A percentile compares a stretch with the other conserved stretches of the same genome.
These are phyloP conservation scores for Labyrinthula sp. DNA, from an alignment of 352 stramenopile genomes.

Conservation along the genomic window DNA sequence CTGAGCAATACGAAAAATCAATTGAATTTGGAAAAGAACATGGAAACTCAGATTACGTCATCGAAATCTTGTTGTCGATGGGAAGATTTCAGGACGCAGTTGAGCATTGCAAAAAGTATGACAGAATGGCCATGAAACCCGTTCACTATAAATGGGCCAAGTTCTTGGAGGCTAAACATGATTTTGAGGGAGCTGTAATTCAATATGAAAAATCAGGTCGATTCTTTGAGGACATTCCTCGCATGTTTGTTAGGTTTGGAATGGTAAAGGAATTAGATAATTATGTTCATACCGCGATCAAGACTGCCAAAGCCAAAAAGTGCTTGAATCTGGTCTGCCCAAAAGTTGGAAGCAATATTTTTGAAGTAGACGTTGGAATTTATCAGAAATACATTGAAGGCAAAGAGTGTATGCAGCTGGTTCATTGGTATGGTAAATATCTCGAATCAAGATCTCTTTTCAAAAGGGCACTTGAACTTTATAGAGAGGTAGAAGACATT, in stretches of 20 bases:
- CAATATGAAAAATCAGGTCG: constrained; percentile 59
- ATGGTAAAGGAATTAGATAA: too few relatives aligned
- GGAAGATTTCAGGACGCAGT: constrained; percentile 65
- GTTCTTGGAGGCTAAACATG: constrained; percentile 63
- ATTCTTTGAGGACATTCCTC: constrained; percentile 55
- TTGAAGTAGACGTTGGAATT: constrained; percentile 56
- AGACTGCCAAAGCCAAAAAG: constrained; percentile 66
- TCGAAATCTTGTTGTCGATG: constrained; percentile 70
- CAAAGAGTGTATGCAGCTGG: constrained; percentile 55
- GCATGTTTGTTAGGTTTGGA: too few relatives aligned
- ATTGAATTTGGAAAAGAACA: constrained; percentile 38
- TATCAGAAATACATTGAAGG: constrained; percentile 63
- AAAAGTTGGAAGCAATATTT: constrained; percentile 75
- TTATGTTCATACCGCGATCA: too few relatives aligned
- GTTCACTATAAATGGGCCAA: constrained; percentile 59
- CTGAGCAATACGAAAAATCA: constrained; percentile 6
- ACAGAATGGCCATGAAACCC: constrained; percentile 62
- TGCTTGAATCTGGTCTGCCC: constrained; percentile 56
- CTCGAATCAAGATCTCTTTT: constrained; percentile 63
- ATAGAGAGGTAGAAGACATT: constrained; percentile 58
- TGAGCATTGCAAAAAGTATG: constrained; percentile 62
- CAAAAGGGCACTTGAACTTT: constrained; percentile 58
- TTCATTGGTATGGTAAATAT: constrained; percentile 77
- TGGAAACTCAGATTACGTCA: constrained; percentile 54
- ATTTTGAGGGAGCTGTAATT: constrained; percentile 70